Percentiles rank a stretch among this genome's conserved stretches.
These are phyloP conservation scores for Penicillium sp. DNA, from an alignment of 2,329 filamentous ascomycete species.

Conservation along the genomic window DNA sequence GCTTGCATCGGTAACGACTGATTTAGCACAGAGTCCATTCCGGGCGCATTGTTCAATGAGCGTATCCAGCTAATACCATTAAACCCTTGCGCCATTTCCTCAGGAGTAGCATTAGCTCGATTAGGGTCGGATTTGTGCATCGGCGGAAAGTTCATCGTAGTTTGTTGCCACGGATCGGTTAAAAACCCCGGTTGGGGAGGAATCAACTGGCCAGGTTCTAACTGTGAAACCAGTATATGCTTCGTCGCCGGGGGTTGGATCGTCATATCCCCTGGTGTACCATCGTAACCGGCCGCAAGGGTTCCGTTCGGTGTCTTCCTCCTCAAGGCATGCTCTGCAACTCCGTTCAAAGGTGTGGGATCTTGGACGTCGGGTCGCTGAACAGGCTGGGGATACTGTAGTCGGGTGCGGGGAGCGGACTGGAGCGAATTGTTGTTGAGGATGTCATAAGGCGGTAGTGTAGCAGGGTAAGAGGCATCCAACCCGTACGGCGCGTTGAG, in stretches of 20 bases:
- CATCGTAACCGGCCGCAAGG: constrained; percentile 88
- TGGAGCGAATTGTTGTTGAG: constrained; percentile 34
- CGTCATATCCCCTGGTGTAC: constrained; percentile 73
- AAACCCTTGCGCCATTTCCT: constrained; percentile 37
- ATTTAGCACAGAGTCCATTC: constrained; percentile 66
- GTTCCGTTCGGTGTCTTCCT: constrained; percentile 96
- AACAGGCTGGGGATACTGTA: constrained; percentile 46
- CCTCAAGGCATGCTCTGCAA: constrained; percentile 75
- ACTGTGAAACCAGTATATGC: constrained; percentile 76
- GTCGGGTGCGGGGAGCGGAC: constrained; percentile 36
- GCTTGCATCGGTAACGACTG: constrained; percentile 56
- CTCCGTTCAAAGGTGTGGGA: constrained; percentile 28
- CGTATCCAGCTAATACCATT: constrained; percentile 49
- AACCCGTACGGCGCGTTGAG: constrained; percentile 38
- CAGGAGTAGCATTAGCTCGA: constrained; percentile 31
- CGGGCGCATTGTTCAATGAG: constrained; percentile 52
- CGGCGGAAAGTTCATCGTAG: constrained; percentile 43
- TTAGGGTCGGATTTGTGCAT: constrained; percentile 43
- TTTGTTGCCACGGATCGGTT: constrained; percentile 39
- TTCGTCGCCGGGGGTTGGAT: constrained; percentile 79
- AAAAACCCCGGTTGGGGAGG: constrained; percentile 38
- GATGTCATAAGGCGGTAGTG: constrained; percentile 32
- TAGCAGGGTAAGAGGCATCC: constrained; percentile 31
- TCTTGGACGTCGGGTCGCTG: constrained; percentile 42
- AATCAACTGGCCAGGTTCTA: constrained; percentile 46